phyloP scores from a whole-genome alignment of 1,139 yeast species.

The Blastobotrys arbuscula region DNA sequence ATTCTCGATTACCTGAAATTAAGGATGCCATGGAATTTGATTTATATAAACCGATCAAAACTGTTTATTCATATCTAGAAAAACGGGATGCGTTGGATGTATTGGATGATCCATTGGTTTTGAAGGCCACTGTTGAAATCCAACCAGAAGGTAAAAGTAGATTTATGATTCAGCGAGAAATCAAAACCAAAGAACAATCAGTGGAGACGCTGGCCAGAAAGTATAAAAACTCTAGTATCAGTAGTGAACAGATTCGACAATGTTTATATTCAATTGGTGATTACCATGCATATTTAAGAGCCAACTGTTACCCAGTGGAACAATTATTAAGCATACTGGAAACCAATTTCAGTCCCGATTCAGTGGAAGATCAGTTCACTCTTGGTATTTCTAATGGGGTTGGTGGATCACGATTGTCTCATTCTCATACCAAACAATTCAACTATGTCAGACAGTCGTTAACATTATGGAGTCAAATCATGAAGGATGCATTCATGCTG shows the following conservation, averaged over 20 bases:
- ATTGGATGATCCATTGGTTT: slow-evolving; percentile 50
- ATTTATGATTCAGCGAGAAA: slow-evolving; percentile 47
- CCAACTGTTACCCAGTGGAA: slow-evolving; percentile 59
- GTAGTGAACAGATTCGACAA: slow-evolving; percentile 56
- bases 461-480: slow-evolving; percentile 64
- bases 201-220: slow-evolving; percentile 50
- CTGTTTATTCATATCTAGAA: slow-evolving; percentile 48
- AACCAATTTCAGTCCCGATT: slow-evolving; percentile 42
- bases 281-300: slow-evolving; percentile 61
- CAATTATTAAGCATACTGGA: slow-evolving; percentile 53
- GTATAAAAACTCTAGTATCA: slow-evolving; percentile 29
- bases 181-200: slow-evolving; percentile 56
- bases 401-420: slow-evolving; percentile 63
- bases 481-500: slow-evolving; percentile 64
- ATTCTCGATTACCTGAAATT: slow-evolving; percentile 63
- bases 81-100: slow-evolving; percentile 36
- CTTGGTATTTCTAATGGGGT: slow-evolving; percentile 59
- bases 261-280: slow-evolving; percentile 69
- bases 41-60: slow-evolving; percentile 59
- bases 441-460: slow-evolving; percentile 66
- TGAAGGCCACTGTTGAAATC: slow-evolving; percentile 61
- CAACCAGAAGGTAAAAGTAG: slow-evolving; percentile 52
- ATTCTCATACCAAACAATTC: slow-evolving; percentile 61
- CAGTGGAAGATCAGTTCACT: slow-evolving; percentile 36
- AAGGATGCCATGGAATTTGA: slow-evolving; percentile 65